Conservation (phyloP, 2,329 filamentous ascomycete genomes). For the Fusarium buxicola region DNA sequence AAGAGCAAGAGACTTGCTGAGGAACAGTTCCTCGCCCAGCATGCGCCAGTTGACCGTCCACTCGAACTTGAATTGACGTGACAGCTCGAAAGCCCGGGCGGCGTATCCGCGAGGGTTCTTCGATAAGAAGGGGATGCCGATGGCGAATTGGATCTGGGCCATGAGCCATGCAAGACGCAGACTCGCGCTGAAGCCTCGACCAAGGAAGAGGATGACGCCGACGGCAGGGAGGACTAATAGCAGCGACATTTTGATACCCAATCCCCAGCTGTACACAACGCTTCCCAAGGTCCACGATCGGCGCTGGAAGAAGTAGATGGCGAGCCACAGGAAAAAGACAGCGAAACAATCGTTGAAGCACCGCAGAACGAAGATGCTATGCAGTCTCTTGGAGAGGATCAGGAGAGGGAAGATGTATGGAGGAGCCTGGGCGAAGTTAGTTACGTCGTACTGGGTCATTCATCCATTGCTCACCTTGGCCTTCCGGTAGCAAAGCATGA, state of each 20-base stretch:
- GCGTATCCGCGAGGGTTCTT: slow-evolving; percentile 78
- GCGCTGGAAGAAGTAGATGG: slow-evolving; percentile 83
- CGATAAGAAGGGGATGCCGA: slow-evolving; percentile 75
- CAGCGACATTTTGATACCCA: slow-evolving; percentile 96
- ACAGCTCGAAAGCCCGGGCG: slow-evolving; percentile 88
- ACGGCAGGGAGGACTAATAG: slow-evolving; percentile 86
- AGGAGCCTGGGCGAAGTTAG: slow-evolving; percentile 67
- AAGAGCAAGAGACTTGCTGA: slow-evolving; percentile 75
- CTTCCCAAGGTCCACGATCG: slow-evolving; percentile 79
- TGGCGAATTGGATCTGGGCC: slow-evolving; percentile 78
- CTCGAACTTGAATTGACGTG: slow-evolving; percentile 90
- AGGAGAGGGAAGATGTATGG: slow-evolving; percentile 90
- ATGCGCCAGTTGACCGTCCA: slow-evolving; percentile 99
- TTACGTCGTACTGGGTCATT: not conserved
- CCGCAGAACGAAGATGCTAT: slow-evolving; percentile 91
- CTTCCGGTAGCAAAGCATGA: slow-evolving; percentile 83
- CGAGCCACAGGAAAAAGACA: slow-evolving; percentile 82
- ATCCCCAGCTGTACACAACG: slow-evolving; percentile 78
- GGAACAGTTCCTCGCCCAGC: slow-evolving; percentile 83
- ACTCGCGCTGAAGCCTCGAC: slow-evolving; percentile 72
- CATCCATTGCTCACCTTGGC: slow-evolving; percentile 67
- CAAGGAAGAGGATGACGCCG: slow-evolving; percentile 79
- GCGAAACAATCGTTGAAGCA: slow-evolving; percentile 98
- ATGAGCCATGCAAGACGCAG: slow-evolving; percentile 79
- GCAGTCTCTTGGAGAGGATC: slow-evolving; percentile 88